Percentiles rank a stretch among this genome's conserved stretches.
These are phyloP conservation scores for Umbelopsis vinacea DNA, from an alignment of 192 early-diverging fungal species.

Conservation along the genomic window DNA sequence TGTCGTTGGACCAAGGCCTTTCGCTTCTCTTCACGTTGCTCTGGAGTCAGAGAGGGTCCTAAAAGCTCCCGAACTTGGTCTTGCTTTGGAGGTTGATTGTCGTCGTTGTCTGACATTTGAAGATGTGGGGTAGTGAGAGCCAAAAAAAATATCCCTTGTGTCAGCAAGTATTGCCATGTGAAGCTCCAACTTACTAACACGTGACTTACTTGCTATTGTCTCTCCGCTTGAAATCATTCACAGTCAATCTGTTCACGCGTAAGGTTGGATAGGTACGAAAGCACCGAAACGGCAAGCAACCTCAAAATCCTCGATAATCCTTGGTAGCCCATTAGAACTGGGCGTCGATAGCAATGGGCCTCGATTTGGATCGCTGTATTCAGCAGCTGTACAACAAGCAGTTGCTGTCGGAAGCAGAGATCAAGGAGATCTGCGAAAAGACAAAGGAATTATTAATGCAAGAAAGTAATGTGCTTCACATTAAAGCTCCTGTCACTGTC, in stretches of 20 bases:
- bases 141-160: not conserved
- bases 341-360: slow-evolving; percentile 41
- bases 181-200: not conserved
- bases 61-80: slow-evolving; percentile 22
- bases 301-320: not conserved
- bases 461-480: slow-evolving; percentile 86
- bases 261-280: too few relatives aligned
- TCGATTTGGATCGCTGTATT: slow-evolving; percentile 87
- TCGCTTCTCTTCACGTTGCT: slow-evolving; percentile 28
- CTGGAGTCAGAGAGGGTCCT: slow-evolving; percentile 21
- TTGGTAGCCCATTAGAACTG: not conserved
- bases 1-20: slow-evolving; percentile 17
- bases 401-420: slow-evolving; percentile 71
- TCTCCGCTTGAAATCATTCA: too few relatives aligned
- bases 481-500: slow-evolving; percentile 87
- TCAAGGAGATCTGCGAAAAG: slow-evolving; percentile 81
- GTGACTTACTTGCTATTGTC: not conserved
- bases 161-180: not conserved
- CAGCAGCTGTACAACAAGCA: slow-evolving; percentile 73
- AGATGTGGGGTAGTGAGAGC: slow-evolving; percentile 11
- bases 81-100: slow-evolving; percentile 16
- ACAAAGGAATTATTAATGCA: slow-evolving; percentile 77
- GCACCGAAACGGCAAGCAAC: not conserved
- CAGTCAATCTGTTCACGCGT: too few relatives aligned
- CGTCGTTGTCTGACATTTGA: slow-evolving; percentile 22